phyloP scores from a whole-genome alignment of 2,329 filamentous ascomycete species.

The Sporothrix curviconia region DNA sequence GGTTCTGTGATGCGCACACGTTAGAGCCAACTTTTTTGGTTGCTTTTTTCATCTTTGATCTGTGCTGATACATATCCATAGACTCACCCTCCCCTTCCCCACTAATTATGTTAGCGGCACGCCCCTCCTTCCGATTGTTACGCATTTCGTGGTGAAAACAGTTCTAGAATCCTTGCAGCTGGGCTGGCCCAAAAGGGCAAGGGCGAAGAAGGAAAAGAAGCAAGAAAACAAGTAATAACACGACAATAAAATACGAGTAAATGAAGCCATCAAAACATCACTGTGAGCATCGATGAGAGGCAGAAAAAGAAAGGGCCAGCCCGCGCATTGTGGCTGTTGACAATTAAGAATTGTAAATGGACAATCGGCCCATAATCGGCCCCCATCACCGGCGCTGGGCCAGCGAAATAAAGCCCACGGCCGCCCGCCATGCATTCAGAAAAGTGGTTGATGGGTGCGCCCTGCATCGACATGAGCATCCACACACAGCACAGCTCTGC shows the following conservation, averaged over 20 bases:
- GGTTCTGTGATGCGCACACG: not conserved
- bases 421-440: no score
- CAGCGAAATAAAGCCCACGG: no score
- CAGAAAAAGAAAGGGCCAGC: no score
- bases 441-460: no score
- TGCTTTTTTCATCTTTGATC: not conserved
- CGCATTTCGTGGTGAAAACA: not conserved
- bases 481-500: not conserved
- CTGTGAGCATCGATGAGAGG: not conserved
- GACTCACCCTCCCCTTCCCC: not conserved
- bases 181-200: not conserved
- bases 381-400: no score
- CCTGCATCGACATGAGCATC: no score
- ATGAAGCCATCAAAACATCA: not conserved
- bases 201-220: not conserved
- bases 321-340: not conserved
- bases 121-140: conserved; percentile 2
- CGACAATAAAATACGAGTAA: not conserved
- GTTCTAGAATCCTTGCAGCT: conserved; percentile 2
- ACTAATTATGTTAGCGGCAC: not conserved
- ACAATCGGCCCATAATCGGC: no score
- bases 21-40: not conserved
- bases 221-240: conserved; percentile 3
- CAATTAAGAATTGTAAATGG: conserved; percentile 10
- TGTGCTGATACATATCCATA: conserved; percentile 8